phyloP scores from a whole-genome alignment of 495 filamentous ascomycete species.

The Rhizodiscina lignyota region DNA sequence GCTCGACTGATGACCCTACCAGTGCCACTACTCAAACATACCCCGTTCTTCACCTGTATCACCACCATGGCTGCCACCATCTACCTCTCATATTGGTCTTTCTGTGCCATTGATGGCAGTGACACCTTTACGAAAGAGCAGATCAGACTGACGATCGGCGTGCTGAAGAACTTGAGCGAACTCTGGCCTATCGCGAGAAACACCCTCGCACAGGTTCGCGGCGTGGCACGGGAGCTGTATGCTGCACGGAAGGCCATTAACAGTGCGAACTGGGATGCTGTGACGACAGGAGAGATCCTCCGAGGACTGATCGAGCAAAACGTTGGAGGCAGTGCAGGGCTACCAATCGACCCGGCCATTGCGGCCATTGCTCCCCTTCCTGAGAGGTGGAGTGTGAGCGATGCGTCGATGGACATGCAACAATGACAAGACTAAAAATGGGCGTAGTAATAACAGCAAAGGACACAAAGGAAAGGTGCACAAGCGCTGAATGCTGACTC shows the following conservation, averaged over 20 bases:
- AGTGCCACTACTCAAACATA: conserved; percentile 54
- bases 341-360: too few relatives aligned
- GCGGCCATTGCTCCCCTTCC: too few relatives aligned
- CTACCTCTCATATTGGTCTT: conserved; percentile 45
- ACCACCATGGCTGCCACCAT: conserved; percentile 44
- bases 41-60: conserved; percentile 79
- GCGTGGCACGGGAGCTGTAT: conserved; percentile 41
- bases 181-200: conserved; percentile 65
- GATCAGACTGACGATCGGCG: conserved; percentile 67
- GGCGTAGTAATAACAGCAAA: too few relatives aligned
- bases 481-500: too few relatives aligned
- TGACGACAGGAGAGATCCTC: conserved; percentile 11
- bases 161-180: conserved; percentile 52
- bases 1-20: conserved; percentile 64
- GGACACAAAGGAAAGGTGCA: too few relatives aligned
- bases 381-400: too few relatives aligned
- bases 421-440: too few relatives aligned
- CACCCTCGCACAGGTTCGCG: conserved; percentile 57
- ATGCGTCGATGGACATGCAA: too few relatives aligned
- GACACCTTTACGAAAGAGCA: conserved; percentile 56
- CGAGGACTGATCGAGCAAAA: conserved; percentile 13
- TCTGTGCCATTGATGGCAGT: conserved; percentile 50
- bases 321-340: too few relatives aligned
- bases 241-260: conserved; percentile 16
- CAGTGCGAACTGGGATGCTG: conserved; percentile 14